phyloP scores from a whole-genome alignment of 441 rosid species.

The Melastoma candidum region DNA sequence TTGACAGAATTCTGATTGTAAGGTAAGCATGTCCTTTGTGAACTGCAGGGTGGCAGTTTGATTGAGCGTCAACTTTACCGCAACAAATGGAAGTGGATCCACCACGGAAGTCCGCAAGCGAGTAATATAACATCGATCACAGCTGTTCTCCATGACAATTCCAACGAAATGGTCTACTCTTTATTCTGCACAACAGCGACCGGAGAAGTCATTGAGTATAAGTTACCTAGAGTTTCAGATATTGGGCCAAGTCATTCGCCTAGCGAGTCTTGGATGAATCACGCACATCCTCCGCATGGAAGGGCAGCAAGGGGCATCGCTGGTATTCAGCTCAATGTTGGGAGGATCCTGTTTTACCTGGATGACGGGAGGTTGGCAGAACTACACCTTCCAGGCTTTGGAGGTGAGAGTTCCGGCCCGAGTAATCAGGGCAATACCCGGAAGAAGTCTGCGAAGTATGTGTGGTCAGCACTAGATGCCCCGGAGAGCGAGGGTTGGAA shows the following conservation, averaged over 20 bases:
- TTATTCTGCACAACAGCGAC: constrained; percentile 40
- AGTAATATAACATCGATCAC: constrained; percentile 47
- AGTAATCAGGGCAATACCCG: constrained; percentile 29
- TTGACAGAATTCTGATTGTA: not conserved
- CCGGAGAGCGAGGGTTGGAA: constrained; percentile 79
- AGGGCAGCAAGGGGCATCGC: constrained; percentile 44
- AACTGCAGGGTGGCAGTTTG: constrained; percentile 37
- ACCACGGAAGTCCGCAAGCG: constrained; percentile 46
- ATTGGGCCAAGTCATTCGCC: not conserved
- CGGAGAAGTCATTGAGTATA: constrained; percentile 44
- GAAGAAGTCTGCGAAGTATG: constrained; percentile 29
- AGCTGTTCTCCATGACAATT: constrained; percentile 37
- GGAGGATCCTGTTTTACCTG: constrained; percentile 43
- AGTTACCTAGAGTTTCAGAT: constrained; percentile 33
- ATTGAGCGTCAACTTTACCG: constrained; percentile 44
- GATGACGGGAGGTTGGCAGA: constrained; percentile 69
- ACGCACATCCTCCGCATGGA: constrained; percentile 40
- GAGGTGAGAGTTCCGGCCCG: constrained; percentile 51
- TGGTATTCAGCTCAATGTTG: constrained; percentile 44
- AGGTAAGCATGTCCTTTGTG: not conserved
- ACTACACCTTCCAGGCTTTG: constrained; percentile 47
- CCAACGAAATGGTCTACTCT: constrained; percentile 28
- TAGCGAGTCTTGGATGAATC: constrained; percentile 40
- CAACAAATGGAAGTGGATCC: constrained; percentile 67
- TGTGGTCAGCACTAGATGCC: constrained; percentile 48